Conservation (phyloP, 163 green algal species). For the Scenedesmus sp. region DNA sequence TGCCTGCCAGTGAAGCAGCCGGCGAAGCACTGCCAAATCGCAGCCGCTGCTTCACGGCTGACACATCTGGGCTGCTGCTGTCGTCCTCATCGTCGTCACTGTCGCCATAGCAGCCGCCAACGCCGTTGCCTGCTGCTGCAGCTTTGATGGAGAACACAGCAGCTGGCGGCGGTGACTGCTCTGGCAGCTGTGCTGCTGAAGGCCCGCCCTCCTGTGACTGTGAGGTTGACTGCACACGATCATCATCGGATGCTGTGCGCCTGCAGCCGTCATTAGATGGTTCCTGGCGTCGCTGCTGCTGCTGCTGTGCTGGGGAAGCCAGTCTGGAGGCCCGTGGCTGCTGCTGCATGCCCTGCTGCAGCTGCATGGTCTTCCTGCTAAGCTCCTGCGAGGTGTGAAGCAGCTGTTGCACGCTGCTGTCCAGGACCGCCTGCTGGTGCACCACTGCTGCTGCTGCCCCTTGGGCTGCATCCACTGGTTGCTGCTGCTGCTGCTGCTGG, state of each 20-base stretch:
- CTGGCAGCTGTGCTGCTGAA: background rate
- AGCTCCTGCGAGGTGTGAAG: conserved; percentile 7
- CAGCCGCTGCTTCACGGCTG: conserved; percentile 27
- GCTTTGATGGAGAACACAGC: background rate
- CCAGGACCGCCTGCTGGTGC: background rate
- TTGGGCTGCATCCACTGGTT: background rate
- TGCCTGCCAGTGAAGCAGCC: background rate
- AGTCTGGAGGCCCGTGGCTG: background rate
- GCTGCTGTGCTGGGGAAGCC: background rate
- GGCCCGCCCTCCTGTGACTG: background rate
- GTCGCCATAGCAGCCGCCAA: background rate
- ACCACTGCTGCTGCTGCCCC: background rate
- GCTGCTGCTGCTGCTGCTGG: conserved; percentile 1
- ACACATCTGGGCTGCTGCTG: background rate
- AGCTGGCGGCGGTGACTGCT: background rate
- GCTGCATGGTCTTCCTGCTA: background rate
- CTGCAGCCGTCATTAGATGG: background rate
- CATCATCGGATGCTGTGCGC: background rate
- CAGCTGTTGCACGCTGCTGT: background rate
- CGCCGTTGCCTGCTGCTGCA: background rate
- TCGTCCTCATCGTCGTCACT: background rate
- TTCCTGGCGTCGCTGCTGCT: background rate
- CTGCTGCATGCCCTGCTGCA: conserved; percentile 31
- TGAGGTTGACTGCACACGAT: background rate
- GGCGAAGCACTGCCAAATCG: conserved; percentile 19